Evolutionary conservation across 768 basidiomycete species (phyloP).

Genomic region (Polyporus arcularius): DNA sequence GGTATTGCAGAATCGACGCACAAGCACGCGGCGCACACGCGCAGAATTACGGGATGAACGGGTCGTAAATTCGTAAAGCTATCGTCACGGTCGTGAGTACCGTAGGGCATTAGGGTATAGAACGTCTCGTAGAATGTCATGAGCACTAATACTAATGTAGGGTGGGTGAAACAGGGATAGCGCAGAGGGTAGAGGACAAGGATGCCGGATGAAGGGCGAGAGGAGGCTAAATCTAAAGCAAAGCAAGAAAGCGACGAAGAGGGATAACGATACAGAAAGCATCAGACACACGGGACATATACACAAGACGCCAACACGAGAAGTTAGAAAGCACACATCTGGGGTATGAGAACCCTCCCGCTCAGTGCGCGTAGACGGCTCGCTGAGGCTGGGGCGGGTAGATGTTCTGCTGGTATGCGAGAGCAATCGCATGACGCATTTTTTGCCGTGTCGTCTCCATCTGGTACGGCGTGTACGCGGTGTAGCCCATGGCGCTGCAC

Average conservation of each 20-base stretch:
- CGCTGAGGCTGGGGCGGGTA: neutral
- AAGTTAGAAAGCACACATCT: neutral
- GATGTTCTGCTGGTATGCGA: conserved; percentile 14
- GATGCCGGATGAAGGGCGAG: neutral
- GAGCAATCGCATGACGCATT: conserved; percentile 54
- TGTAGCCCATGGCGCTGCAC: conserved; percentile 69
- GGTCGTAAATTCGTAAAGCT: neutral
- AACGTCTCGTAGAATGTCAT: conserved; percentile 7
- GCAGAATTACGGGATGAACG: neutral
- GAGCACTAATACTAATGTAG: conserved; percentile 19
- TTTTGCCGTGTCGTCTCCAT: conserved; percentile 47
- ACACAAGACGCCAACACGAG: neutral
- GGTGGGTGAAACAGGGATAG: neutral
- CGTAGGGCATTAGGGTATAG: conserved; percentile 9
- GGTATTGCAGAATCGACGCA: neutral
- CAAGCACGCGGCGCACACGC: neutral
- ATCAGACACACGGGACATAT: neutral
- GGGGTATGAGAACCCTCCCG: neutral
- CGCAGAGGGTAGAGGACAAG: conserved; percentile 1
- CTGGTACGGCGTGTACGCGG: conserved; percentile 44
- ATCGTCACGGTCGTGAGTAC: conserved; percentile 4
- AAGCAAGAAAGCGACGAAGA: conserved; percentile 1
- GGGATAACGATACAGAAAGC: conserved; percentile 17
- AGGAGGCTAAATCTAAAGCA: conserved; percentile 1
- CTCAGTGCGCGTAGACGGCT: conserved; percentile 2